Evolutionary conservation across 352 stramenopile species (phyloP).

Genomic region (Phytophthora quininea): DNA sequence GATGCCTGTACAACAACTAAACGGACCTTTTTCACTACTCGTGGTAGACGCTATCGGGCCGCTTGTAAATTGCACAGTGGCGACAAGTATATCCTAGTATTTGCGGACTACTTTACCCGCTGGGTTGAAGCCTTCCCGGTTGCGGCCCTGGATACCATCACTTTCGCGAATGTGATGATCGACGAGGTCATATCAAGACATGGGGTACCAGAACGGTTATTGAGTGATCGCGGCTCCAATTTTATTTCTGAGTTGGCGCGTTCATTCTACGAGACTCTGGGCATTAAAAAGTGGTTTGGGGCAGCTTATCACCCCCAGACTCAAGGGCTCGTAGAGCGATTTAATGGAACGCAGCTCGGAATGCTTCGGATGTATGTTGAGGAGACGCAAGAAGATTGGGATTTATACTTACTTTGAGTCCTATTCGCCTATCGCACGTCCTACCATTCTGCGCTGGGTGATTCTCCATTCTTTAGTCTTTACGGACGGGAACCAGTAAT

Average conservation of each 20-base stretch:
- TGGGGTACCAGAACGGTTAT: background rate
- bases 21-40: background rate
- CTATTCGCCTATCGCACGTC: slow-evolving; percentile 2
- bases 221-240: background rate
- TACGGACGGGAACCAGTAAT: slow-evolving; percentile 2
- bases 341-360: background rate
- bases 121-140: slow-evolving; percentile 1
- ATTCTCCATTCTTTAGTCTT: slow-evolving; percentile 1
- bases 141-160: background rate
- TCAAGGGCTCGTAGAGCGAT: background rate
- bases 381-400: slow-evolving; percentile 1
- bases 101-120: background rate
- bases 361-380: slow-evolving; percentile 2
- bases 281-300: slow-evolving; percentile 1
- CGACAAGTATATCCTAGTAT: background rate
- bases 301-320: slow-evolving; percentile 6
- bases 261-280: slow-evolving; percentile 4
- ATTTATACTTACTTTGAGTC: background rate
- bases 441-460: background rate
- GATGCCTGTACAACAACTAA: background rate
- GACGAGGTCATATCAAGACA: background rate
- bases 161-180: background rate
- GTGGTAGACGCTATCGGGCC: slow-evolving; percentile 1
- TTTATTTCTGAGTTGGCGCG: background rate
- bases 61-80: background rate